Conservation (phyloP, 2,329 filamentous ascomycete genomes). For the Teratosphaeria zuluensis region DNA sequence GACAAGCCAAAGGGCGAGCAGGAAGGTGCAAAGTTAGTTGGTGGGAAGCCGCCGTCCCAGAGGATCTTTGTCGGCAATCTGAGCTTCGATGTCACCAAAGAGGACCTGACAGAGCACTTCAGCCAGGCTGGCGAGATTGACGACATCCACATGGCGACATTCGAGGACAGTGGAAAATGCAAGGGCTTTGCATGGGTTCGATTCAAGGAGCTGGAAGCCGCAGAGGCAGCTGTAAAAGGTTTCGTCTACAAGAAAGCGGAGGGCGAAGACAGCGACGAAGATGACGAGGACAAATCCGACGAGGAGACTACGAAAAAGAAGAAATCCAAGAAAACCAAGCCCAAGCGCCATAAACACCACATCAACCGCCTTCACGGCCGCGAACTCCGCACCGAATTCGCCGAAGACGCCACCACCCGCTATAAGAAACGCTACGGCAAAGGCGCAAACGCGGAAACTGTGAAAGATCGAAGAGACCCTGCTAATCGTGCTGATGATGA, state of each 20-base stretch:
- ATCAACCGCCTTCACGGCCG: slow-evolving; percentile 76
- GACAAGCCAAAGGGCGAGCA: slow-evolving; percentile 33
- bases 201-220: slow-evolving; percentile 69
- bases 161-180: slow-evolving; percentile 94
- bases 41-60: slow-evolving; percentile 49
- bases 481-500: neutral
- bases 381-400: slow-evolving; percentile 78
- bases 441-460: neutral
- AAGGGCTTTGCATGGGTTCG: slow-evolving; percentile 96
- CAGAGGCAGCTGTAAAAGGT: slow-evolving; percentile 68
- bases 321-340: slow-evolving; percentile 31
- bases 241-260: slow-evolving; percentile 61
- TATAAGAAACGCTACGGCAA: slow-evolving; percentile 91
- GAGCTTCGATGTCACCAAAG: slow-evolving; percentile 51
- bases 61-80: slow-evolving; percentile 67
- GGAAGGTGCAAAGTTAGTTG: slow-evolving; percentile 42
- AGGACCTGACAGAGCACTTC: slow-evolving; percentile 73
- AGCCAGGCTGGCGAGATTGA: slow-evolving; percentile 72
- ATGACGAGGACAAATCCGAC: slow-evolving; percentile 34
- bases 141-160: slow-evolving; percentile 82
- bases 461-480: slow-evolving; percentile 6
- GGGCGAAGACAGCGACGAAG: slow-evolving; percentile 35
- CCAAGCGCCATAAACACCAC: slow-evolving; percentile 57
- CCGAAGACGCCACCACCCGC: slow-evolving; percentile 76
- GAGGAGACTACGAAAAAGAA: slow-evolving; percentile 24